Base-by-base conservation (phyloP, 305 asterid species). In the Striga hermonthica region DNA sequence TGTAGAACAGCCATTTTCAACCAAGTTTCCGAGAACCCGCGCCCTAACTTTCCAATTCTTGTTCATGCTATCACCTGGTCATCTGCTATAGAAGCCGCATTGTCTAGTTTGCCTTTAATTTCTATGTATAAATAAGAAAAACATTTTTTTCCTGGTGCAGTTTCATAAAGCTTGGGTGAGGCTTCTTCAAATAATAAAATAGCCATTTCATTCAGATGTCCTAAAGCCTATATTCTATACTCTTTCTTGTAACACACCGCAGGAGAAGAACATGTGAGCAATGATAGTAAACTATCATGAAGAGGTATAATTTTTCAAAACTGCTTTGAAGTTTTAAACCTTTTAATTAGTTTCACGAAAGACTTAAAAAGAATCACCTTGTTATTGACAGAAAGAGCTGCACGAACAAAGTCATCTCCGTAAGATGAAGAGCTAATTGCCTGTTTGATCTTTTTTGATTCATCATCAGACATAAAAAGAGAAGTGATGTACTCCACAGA, bases 401-500 rank as follows among this genome's bases (percentile, higher is more conserved):
- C 98, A 57, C 80, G 88, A 57, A 88, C 95, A 48, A 90, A 85
- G 78, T 85, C 91, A 60, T 76, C 78, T 71, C 96, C 86, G 64
- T 81, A 79, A 75, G 84, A 84, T 63, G 99, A 94, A 57, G 85
- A 78, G 79, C 73, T 76, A 66, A 86, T 74, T 38, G 99, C 98
- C 75, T 88, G 89, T 77, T 83, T 68, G 57, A 94, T 73, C 73
- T 75, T 80, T 66, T 66, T 84, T 4, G 86, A 94, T 81, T 90
- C 95, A 69, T 75, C 93, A 57, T 75, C 86, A 9, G 93, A 81
- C n/a, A 77, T 78, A 73, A 80, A 85, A 69, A 86, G 93, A 70
- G 99, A 90, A 52, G 89, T 75, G 75, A 94, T 85, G 81, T 83
- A 90, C 69, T 90, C 99, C 76, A 86, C 95, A 63, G 99, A 94